Percentiles rank a stretch among this genome's conserved stretches.
Evolutionary conservation across 2,329 filamentous ascomycete genomes (phyloP).

Genomic region (Aulographum hederae): DNA sequence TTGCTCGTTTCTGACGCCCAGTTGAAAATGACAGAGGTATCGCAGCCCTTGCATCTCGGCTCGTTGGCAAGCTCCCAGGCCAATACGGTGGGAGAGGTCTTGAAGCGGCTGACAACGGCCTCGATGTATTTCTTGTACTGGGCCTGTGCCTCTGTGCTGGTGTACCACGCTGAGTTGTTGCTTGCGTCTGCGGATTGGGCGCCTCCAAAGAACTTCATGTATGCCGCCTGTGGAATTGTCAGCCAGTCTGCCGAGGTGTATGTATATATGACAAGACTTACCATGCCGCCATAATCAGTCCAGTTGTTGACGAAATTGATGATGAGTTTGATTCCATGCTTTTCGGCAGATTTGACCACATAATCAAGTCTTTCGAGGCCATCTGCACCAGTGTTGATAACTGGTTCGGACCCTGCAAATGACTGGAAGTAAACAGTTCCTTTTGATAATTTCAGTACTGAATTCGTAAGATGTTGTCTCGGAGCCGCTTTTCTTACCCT

Average conservation of each 20-base stretch:
- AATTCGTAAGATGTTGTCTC: too few relatives aligned
- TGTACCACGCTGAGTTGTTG: slow-evolving; percentile 37
- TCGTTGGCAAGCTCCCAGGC: slow-evolving; percentile 54
- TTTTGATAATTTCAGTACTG: slow-evolving; percentile 18
- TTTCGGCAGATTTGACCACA: slow-evolving; percentile 41
- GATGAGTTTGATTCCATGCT: slow-evolving; percentile 42
- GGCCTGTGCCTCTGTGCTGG: slow-evolving; percentile 22
- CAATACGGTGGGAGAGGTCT: slow-evolving; percentile 38
- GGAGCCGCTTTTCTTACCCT: too few relatives aligned
- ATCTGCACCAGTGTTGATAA: slow-evolving; percentile 44
- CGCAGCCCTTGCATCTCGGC: slow-evolving; percentile 42
- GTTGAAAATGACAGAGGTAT: slow-evolving; percentile 35
- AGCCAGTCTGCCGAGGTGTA: slow-evolving; percentile 38
- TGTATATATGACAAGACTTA: too few relatives aligned
- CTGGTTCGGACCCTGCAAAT: slow-evolving; percentile 26
- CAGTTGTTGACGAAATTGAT: slow-evolving; percentile 53
- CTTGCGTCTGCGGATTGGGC: not conserved
- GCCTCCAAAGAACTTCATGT: slow-evolving; percentile 1
- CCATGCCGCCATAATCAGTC: slow-evolving; percentile 48
- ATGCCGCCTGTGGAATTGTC: slow-evolving; percentile 8
- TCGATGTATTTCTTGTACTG: slow-evolving; percentile 46
- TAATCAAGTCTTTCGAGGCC: slow-evolving; percentile 47
- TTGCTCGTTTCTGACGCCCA: slow-evolving; percentile 40
- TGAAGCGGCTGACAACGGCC: slow-evolving; percentile 40
- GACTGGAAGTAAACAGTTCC: slow-evolving; percentile 36